Evolutionary conservation across 1,284 basidiomycete species (phyloP).

Genomic region (Xerocomus nothofagi): DNA sequence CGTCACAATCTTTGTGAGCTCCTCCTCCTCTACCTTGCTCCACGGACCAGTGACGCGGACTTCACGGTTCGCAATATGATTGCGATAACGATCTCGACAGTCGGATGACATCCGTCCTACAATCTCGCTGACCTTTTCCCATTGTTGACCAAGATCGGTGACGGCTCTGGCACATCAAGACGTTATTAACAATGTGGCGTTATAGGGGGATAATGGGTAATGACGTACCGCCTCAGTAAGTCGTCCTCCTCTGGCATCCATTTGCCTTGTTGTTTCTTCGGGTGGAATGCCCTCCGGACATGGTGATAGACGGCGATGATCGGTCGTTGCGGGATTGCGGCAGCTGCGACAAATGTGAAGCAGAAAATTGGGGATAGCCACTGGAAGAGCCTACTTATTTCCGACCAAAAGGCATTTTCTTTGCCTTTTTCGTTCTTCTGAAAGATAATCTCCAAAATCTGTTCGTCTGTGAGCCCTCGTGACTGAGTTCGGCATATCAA

Average conservation of each 20-base stretch:
- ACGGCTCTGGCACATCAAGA: conserved; percentile 54
- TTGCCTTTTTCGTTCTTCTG: conserved; percentile 59
- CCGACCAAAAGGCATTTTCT: conserved; percentile 70
- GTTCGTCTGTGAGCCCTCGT: conserved; percentile 50
- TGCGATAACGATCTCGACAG: conserved; percentile 82
- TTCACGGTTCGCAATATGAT: conserved; percentile 67
- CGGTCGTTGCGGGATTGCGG: conserved; percentile 68
- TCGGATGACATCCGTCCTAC: conserved; percentile 76
- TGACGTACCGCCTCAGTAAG: conserved; percentile 56
- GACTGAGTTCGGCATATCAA: conserved; percentile 36
- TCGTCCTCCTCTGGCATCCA: conserved; percentile 73
- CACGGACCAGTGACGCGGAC: conserved; percentile 59
- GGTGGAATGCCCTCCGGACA: conserved; percentile 67
- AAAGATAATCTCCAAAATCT: conserved; percentile 63
- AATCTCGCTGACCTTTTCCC: conserved; percentile 68
- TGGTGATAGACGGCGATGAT: conserved; percentile 82
- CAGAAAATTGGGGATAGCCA: not conserved
- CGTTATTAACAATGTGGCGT: conserved; percentile 1
- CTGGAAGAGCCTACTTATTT: conserved; percentile 59
- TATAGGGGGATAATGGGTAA: not conserved
- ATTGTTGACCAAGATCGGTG: conserved; percentile 66
- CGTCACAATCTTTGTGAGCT: conserved; percentile 68
- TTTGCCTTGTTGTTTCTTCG: conserved; percentile 63
- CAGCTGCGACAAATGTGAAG: conserved; percentile 43
- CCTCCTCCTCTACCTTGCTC: conserved; percentile 72